Conservation (phyloP, 352 stramenopile species). For the Thalassiosira gravida region DNA sequence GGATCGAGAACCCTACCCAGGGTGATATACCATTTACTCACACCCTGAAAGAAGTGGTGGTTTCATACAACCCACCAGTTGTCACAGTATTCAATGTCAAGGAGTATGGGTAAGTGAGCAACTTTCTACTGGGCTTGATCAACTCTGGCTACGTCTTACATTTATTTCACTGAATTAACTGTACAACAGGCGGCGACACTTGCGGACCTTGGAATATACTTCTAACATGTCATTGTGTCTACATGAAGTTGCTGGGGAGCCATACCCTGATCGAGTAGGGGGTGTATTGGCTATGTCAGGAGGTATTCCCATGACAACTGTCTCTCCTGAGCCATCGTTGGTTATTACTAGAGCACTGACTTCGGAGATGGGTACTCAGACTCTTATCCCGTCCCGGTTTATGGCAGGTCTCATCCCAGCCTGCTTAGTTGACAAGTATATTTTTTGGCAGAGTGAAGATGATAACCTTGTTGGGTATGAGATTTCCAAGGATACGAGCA, state of each 20-base stretch:
- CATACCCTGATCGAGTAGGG: conserved; percentile 85
- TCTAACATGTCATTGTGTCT: conserved; percentile 93
- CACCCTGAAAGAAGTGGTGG: conserved; percentile 97
- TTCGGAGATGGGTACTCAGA: conserved; percentile 84
- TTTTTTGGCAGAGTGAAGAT: conserved; percentile 96
- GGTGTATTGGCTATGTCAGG: conserved; percentile 85
- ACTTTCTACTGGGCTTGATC: no score
- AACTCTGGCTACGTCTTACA: background rate
- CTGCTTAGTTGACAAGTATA: conserved; percentile 93
- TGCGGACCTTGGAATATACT: conserved; percentile 95
- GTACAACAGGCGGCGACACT: conserved; percentile 92
- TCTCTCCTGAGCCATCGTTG: conserved; percentile 86
- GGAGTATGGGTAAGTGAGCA: no score
- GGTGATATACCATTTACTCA: conserved; percentile 67
- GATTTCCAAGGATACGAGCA: conserved; percentile 81
- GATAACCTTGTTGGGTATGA: conserved; percentile 93
- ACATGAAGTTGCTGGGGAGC: conserved; percentile 89
- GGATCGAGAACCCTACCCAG: conserved; percentile 81
- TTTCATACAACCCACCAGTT: conserved; percentile 91
- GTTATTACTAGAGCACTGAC: conserved; percentile 89
- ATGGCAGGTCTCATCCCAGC: conserved; percentile 93
- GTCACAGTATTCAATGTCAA: conserved; percentile 97
- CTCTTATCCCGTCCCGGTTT: conserved; percentile 90
- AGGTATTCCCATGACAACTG: conserved; percentile 85
- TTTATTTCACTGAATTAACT: background rate